These are phyloP conservation scores for Termitomyces sp. DNA, from an alignment of 768 basidiomycete genomes.

Conservation along the genomic window DNA sequence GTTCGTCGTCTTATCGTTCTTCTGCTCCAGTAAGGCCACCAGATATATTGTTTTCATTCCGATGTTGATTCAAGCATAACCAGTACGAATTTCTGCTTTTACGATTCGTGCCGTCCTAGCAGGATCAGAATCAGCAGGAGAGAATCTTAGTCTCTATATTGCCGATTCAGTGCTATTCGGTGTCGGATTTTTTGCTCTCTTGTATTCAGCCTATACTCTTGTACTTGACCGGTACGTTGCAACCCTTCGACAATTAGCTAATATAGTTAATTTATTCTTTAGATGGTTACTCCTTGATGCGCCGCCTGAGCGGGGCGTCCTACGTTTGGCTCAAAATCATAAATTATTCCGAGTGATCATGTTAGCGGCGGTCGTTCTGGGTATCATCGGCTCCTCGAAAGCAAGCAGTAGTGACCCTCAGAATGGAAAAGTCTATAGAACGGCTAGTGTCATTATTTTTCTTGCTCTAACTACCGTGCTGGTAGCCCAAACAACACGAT, in stretches of 20 bases:
- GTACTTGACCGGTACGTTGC: conserved; percentile 27
- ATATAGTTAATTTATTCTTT: background rate
- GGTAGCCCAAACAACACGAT: conserved; percentile 22
- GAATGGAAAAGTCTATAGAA: conserved; percentile 20
- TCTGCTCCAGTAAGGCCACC: conserved; percentile 29
- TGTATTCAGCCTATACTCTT: conserved; percentile 35
- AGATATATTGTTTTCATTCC: background rate
- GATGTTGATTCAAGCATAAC: background rate
- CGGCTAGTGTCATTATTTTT: conserved; percentile 30
- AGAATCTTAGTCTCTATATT: conserved; percentile 27
- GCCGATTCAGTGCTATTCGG: conserved; percentile 32
- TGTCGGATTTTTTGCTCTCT: conserved; percentile 37
- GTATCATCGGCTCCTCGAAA: conserved; percentile 22
- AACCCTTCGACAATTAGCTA: no score
- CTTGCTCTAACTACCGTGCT: conserved; percentile 28
- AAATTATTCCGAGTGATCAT: conserved; percentile 24
- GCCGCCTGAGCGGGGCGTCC: conserved; percentile 5
- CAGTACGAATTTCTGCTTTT: conserved; percentile 37
- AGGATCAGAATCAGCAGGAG: conserved; percentile 22
- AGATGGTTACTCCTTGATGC: conserved; percentile 17
- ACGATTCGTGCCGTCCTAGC: conserved; percentile 31
- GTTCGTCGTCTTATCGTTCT: conserved; percentile 26
- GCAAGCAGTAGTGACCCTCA: conserved; percentile 11
- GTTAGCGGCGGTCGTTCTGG: conserved; percentile 24
- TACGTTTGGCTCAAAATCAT: conserved; percentile 23